phyloP scores from a whole-genome alignment of 2,329 filamentous ascomycete genomes.

The Amauroascus niger region DNA sequence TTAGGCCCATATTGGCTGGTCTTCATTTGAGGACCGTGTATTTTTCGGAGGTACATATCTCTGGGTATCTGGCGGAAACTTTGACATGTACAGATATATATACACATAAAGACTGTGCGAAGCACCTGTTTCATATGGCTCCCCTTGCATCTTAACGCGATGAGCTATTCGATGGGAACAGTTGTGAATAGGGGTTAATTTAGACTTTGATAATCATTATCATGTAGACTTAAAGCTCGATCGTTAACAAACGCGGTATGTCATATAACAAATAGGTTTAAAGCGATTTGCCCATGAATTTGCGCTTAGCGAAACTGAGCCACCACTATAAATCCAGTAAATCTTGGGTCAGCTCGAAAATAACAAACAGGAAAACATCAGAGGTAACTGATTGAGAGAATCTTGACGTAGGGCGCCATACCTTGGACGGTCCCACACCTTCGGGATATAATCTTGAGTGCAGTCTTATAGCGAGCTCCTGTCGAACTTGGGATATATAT shows the following conservation, averaged over 20 bases:
- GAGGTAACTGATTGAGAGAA: too few species aligned
- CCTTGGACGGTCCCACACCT: slow-evolving; percentile 55
- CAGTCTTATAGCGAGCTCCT: slow-evolving; percentile 77
- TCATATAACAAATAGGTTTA: slow-evolving; percentile 33
- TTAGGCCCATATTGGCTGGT: neutral
- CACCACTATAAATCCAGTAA: slow-evolving; percentile 67
- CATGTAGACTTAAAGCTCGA: neutral
- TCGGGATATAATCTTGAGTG: slow-evolving; percentile 81
- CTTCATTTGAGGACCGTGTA: neutral
- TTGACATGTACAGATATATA: neutral
- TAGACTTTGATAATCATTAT: neutral
- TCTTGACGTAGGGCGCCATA: slow-evolving; percentile 22
- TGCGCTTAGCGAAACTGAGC: slow-evolving; percentile 97
- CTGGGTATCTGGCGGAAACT: neutral
- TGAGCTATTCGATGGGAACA: too few species aligned
- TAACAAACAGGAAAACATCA: too few species aligned
- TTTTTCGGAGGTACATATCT: slow-evolving; percentile 5
- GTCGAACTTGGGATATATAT: slow-evolving; percentile 73
- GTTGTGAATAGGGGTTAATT: too few species aligned
- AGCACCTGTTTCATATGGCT: neutral
- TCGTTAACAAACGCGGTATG: neutral
- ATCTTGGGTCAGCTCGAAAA: neutral
- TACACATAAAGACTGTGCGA: neutral
- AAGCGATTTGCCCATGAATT: slow-evolving; percentile 96
- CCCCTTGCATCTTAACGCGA: too few species aligned